Evolutionary conservation across 805 yeast genomes (phyloP).

Genomic region (Diddensiella caesifluorescens): DNA sequence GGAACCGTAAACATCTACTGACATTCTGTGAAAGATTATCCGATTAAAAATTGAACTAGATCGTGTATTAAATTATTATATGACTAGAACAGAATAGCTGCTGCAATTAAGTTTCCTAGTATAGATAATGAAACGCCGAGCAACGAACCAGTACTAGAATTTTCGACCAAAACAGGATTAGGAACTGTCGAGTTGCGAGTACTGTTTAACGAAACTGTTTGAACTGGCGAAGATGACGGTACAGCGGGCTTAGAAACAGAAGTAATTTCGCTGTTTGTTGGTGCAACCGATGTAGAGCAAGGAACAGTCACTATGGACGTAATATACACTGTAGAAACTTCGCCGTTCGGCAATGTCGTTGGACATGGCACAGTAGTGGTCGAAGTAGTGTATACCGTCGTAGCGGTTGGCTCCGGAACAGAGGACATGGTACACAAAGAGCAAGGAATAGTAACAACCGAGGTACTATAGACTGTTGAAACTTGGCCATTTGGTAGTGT

Average conservation of each 20-base stretch:
- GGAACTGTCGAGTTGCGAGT: too few species aligned
- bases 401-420: constrained; percentile 7
- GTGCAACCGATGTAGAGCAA: neutral
- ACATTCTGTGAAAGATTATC: too few species aligned
- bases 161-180: too few species aligned
- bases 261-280: neutral
- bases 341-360: constrained; percentile 4
- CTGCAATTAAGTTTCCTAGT: too few species aligned
- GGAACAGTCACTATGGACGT: constrained; percentile 8
- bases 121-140: too few species aligned
- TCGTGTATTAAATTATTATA: too few species aligned
- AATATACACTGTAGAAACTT: constrained; percentile 3
- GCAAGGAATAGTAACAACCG: constrained; percentile 8
- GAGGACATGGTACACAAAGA: constrained; percentile 10
- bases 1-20: too few species aligned
- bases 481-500: constrained; percentile 3
- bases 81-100: too few species aligned
- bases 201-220: too few species aligned
- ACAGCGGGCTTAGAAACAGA: too few species aligned
- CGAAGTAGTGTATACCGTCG: constrained; percentile 5
- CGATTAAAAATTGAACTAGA: too few species aligned
- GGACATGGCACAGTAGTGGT: constrained; percentile 3
- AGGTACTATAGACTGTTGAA: constrained; percentile 4
- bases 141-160: too few species aligned
- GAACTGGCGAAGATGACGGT: neutral